Base-by-base conservation (phyloP, 2,329 filamentous ascomycete genomes). In the Neophaeococcomyces mojaviensis region DNA sequence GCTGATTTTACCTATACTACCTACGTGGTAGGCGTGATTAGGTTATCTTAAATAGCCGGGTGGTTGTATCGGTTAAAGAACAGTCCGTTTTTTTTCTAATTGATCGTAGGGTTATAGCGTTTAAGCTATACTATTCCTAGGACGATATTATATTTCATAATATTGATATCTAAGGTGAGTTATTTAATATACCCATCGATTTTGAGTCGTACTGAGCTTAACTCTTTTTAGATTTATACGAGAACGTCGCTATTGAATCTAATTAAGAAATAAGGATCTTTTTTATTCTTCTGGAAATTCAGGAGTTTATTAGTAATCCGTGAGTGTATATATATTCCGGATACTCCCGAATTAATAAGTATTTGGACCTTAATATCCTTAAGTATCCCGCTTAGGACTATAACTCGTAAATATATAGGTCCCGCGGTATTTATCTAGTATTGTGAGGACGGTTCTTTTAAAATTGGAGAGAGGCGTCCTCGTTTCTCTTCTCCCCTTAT, bases 71-170 rank as follows among this genome's bases (percentile, higher is more conserved):
- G 18, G 6, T 4, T 24, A 36, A 35, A 22, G 35, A 24, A 8
- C 10, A 30, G 20, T 26, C 30, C 36, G n/a, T 38, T 26, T n/a
- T 4, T 36, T 26, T 12, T 38, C n/a, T 36, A 45, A 16, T 36
- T 16, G 12, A 36, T 36, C 16, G 38, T 8, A 4, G 42, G 20
- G 9, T 31, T 19, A 33, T 45, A 19, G 3, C 10, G 18, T 15
- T 45, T 45, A 38, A 45, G 36, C 26, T 38, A 45, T 38, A 36
- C 7, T 28, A 37, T 35, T 6, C 31, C 16, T 16, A 45, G 26
- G 9, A 36, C n/a, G 6, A 33, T 10, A 28, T 30, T 28, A 16
- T 28, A 36, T 16, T 31, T 45, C 12, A 36, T 45, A 45, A 15
- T 15, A n/a, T 19, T 24, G 12, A 31, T 12, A 12, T 46, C 18